Conservation (phyloP, 2,329 filamentous ascomycete species). For the Trichoderma simmonsii region DNA sequence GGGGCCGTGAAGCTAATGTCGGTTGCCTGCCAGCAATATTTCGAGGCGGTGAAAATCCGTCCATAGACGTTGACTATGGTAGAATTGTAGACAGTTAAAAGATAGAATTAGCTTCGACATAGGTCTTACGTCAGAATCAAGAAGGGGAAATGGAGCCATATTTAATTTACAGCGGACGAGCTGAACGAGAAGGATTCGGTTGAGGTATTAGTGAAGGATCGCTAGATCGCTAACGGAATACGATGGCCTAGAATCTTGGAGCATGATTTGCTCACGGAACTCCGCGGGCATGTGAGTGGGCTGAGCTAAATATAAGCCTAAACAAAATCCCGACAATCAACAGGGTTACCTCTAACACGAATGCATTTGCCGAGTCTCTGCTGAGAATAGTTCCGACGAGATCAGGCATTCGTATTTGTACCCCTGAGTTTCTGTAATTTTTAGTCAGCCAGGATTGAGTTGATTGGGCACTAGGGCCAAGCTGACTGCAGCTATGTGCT, state of each 20-base stretch:
- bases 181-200: background rate
- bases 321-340: background rate
- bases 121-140: background rate
- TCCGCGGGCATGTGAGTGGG: background rate
- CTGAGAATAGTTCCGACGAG: background rate
- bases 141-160: background rate
- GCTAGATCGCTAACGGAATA: background rate
- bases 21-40: background rate
- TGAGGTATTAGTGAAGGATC: background rate
- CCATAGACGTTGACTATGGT: background rate
- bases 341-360: background rate
- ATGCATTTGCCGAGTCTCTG: background rate
- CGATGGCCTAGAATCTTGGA: background rate
- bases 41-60: background rate
- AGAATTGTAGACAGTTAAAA: background rate
- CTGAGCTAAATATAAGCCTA: background rate
- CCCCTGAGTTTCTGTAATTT: background rate
- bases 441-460: background rate
- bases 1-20: background rate
- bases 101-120: background rate
- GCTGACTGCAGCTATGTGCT: background rate
- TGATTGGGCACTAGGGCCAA: background rate
- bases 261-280: background rate
- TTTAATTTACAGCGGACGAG: background rate
- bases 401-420: background rate